Conservation (phyloP, 306 rosid genomes). For the Vigna reflexopilosa region DNA sequence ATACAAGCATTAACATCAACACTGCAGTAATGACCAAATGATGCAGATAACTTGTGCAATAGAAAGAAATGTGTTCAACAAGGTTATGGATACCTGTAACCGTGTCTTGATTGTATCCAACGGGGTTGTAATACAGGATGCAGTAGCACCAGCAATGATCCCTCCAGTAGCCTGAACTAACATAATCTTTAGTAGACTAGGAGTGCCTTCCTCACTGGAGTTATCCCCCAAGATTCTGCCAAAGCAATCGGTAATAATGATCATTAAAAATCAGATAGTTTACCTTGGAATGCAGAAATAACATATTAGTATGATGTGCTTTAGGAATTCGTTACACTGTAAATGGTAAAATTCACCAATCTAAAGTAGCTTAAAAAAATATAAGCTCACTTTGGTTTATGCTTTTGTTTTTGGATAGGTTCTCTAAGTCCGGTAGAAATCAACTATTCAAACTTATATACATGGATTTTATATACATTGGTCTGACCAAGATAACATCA, state of each 20-base stretch:
- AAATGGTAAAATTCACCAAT: neutral
- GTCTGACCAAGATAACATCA: conserved; percentile 24
- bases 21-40: neutral
- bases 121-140: conserved; percentile 88
- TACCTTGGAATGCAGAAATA: neutral
- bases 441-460: conserved; percentile 27
- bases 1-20: too few species aligned
- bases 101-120: conserved; percentile 96
- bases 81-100: conserved; percentile 70
- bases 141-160: conserved; percentile 84
- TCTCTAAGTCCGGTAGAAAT: conserved; percentile 17
- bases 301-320: conserved; percentile 4
- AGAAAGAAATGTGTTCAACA: conserved; percentile 35
- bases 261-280: conserved; percentile 8
- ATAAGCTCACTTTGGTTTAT: neutral
- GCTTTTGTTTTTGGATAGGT: conserved; percentile 37
- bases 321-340: conserved; percentile 26
- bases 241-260: conserved; percentile 29
- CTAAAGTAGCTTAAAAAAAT: neutral
- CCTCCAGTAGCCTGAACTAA: conserved; percentile 89
- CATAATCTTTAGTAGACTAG: conserved; percentile 59
- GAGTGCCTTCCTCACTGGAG: conserved; percentile 50
- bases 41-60: conserved; percentile 10
- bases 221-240: conserved; percentile 59
- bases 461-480: conserved; percentile 27